Base-by-base conservation (phyloP, 2,329 filamentous ascomycete species). In the Rhynchosporium secalis region DNA sequence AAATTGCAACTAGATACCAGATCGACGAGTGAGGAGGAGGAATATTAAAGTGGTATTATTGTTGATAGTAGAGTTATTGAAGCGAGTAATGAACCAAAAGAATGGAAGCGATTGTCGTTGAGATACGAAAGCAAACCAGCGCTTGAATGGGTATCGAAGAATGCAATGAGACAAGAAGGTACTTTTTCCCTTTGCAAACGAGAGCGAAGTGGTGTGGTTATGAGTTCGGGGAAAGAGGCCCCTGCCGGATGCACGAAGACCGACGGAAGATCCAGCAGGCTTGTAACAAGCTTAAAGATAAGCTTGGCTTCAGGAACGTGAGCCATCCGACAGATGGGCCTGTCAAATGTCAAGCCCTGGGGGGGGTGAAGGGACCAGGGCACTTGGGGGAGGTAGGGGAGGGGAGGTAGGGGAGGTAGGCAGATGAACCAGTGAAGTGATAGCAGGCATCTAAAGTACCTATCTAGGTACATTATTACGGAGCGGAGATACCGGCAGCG, bases 51-150 rank as follows among this genome's bases (percentile, higher is more conserved):
- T 57, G 40, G 28, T 62, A 66, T 63, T 67, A 68, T 65, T 60
- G 41, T 36, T 36, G 33, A 36, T 36, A 36, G 20, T 46, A 46
- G 43, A 43, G 10, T n/a, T 20, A n/a, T 41, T 58, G 58, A 52
- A 56, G 57, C 60, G 52, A 49, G 38, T 55, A 55, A 29, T 26
- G 49, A 56, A 62, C 48, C 54, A 70, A 72, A 69, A 48, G 69
- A 72, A 62, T 68, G 62, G 63, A 60, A 68, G 67, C 65, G 61
- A 69, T 66, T 66, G 68, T 69, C 61, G 12, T 67, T 70, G 56
- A 68, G 65, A 65, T 65, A 47, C 63, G 59, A 71, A 74, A 74
- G 71, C 71, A 71, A 68, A 72, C 72, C 72, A 72, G 73, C 69
- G 70, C 70, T 75, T 72, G 62, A 68, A 66, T 66, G 59, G 61